Evolutionary conservation across 345 rosid genomes (phyloP).

Genomic region (Turritis glabra): DNA sequence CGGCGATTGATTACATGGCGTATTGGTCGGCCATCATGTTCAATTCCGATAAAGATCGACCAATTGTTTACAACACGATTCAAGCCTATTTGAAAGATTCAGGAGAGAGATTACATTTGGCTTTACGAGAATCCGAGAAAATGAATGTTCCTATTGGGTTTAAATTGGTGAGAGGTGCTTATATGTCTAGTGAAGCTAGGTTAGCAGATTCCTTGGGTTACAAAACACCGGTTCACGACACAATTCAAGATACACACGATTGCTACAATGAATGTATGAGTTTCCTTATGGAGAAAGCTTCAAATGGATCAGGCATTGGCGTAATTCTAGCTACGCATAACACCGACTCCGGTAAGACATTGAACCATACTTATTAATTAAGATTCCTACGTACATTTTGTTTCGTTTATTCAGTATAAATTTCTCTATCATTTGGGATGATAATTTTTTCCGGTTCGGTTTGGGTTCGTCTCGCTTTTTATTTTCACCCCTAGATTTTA

Average conservation of each 20-base stretch:
- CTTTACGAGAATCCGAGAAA: conserved; percentile 52
- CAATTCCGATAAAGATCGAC: conserved; percentile 46
- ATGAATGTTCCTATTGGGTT: conserved; percentile 70
- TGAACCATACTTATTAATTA: not conserved
- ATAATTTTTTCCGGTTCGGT: not conserved
- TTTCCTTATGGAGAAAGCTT: conserved; percentile 63
- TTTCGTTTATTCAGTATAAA: not conserved
- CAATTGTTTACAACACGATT: conserved; percentile 65
- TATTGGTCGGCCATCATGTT: conserved; percentile 54
- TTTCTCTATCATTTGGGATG: not conserved
- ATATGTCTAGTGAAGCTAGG: conserved; percentile 66
- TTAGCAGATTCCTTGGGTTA: conserved; percentile 68
- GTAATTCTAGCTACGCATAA: conserved; percentile 85
- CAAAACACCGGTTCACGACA: conserved; percentile 74
- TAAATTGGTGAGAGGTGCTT: conserved; percentile 90
- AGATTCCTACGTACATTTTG: too few relatives aligned
- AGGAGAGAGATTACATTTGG: conserved; percentile 56
- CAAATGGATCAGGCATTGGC: conserved; percentile 46
- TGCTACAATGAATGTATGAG: conserved; percentile 76
- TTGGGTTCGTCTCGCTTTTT: not conserved
- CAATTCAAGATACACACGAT: conserved; percentile 64
- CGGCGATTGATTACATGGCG: conserved; percentile 81
- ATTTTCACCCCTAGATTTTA: not conserved
- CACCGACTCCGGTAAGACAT: conserved; percentile 60
- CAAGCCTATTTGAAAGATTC: conserved; percentile 90